Evolutionary conservation across 2,329 filamentous ascomycete genomes (phyloP), one percentile per base, ranked within the genome.

Genomic region (Sphaceloma murrayae): DNA sequence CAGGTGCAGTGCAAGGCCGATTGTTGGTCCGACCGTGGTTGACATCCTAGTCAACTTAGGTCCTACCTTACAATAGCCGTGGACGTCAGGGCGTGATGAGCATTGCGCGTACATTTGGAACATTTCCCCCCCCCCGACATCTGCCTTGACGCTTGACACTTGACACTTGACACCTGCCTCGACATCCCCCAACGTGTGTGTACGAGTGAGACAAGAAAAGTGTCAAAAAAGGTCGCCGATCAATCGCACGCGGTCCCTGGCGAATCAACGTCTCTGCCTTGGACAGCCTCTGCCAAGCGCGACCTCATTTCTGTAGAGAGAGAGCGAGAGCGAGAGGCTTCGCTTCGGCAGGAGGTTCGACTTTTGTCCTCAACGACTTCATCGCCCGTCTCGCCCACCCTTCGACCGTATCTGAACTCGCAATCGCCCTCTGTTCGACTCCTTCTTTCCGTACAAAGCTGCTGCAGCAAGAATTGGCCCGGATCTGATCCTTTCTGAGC

Each of bases 101-200:
- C n/a, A n/a, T n/a, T n/a, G n/a, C n/a, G n/a, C n/a, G n/a, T n/a
- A n/a, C n/a, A n/a, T n/a, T n/a, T n/a, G n/a, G n/a, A n/a, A n/a
- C n/a, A n/a, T n/a, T n/a, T n/a, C n/a, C n/a, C n/a, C n/a, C n/a
- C n/a, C n/a, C n/a, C n/a, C n/a, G n/a, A n/a, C n/a, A n/a, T n/a
- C n/a, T n/a, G n/a, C n/a, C n/a, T n/a, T n/a, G n/a, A n/a, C n/a
- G n/a, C n/a, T n/a, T n/a, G n/a, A n/a, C n/a, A n/a, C n/a, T n/a
- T 40, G 36, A 40, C 24, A 40, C 24, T 14, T n/a, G 7, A 24
- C 11, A n/a, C n/a, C 29, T 31, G 29, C 16, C 17, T 16, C n/a
- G n/a, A n/a, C n/a, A n/a, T n/a, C n/a, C 14, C 47, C 11, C 24
- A 18, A 47, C 43, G 45, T 46, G 43, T 31, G n/a, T 24, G n/a